These are phyloP conservation scores for Pyrenochaeta sp. DNA, from an alignment of 2,329 filamentous ascomycete genomes.

Conservation along the genomic window DNA sequence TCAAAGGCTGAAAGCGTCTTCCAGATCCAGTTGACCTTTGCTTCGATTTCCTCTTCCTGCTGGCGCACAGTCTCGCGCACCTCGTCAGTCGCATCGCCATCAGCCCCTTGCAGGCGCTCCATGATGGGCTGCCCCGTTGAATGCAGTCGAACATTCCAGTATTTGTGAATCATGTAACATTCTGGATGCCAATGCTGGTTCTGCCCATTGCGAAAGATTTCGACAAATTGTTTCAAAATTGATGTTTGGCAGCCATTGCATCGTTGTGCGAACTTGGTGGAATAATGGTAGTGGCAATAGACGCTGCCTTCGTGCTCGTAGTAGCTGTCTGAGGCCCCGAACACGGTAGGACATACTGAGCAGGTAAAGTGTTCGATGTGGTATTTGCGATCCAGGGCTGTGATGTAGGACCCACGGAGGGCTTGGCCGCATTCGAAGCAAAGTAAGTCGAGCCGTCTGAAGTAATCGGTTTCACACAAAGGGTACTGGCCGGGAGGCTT, in stretches of 20 bases:
- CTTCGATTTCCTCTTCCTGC: slow-evolving; percentile 93
- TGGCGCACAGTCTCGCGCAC: slow-evolving; percentile 79
- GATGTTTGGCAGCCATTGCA: slow-evolving; percentile 97
- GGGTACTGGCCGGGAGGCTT: slow-evolving; percentile 91
- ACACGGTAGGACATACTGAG: slow-evolving; percentile 95
- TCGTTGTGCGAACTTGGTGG: slow-evolving; percentile 92
- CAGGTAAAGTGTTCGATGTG: slow-evolving; percentile 98
- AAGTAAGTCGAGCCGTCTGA: slow-evolving; percentile 86
- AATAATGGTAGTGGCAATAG: slow-evolving; percentile 99
- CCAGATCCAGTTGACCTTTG: slow-evolving; percentile 98
- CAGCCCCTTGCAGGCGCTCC: slow-evolving; percentile 45
- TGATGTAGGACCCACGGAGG: slow-evolving; percentile 96
- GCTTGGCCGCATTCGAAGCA: slow-evolving; percentile 93
- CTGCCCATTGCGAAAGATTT: slow-evolving; percentile 96
- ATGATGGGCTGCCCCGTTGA: slow-evolving; percentile 52
- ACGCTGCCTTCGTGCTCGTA: slow-evolving; percentile 97
- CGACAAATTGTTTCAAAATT: slow-evolving; percentile 98
- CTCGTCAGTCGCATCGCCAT: slow-evolving; percentile 69
- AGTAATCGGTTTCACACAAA: slow-evolving; percentile 96
- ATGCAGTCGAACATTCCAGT: slow-evolving; percentile 93
- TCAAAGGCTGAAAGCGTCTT: slow-evolving; percentile 96
- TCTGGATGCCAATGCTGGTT: slow-evolving; percentile 99
- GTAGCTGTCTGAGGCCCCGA: slow-evolving; percentile 97
- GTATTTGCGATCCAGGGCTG: slow-evolving; percentile 95
- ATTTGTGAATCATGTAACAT: slow-evolving; percentile 99